Evolutionary conservation across 345 rosid species (phyloP).

Genomic region (Gossypium stocksii): DNA sequence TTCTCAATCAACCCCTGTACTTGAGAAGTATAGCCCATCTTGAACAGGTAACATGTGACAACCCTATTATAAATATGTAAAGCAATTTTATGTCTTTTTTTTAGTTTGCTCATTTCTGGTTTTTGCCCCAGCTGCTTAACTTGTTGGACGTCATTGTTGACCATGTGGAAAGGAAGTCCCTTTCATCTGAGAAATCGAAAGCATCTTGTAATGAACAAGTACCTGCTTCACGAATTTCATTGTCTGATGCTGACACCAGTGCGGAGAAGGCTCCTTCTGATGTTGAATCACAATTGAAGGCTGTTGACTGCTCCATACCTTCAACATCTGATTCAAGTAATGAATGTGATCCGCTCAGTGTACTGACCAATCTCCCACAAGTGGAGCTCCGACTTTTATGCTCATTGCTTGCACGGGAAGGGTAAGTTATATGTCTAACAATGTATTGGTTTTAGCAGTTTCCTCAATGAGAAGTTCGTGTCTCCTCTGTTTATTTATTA

Average conservation of each 20-base stretch:
- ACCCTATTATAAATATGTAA: neutral
- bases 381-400: conserved; percentile 80
- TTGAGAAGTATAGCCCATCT: conserved; percentile 93
- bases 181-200: conserved; percentile 43
- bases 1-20: conserved; percentile 87
- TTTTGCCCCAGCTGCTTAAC: conserved; percentile 65
- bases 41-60: conserved; percentile 73
- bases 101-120: conserved; percentile 12
- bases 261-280: conserved; percentile 33
- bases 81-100: conserved; percentile 6
- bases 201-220: conserved; percentile 37
- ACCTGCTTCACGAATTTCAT: conserved; percentile 31
- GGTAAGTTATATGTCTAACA: conserved; percentile 37
- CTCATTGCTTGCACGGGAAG: conserved; percentile 91
- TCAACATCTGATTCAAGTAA: conserved; percentile 37
- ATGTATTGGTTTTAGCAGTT: neutral
- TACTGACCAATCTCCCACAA: conserved; percentile 68
- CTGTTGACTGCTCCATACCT: conserved; percentile 35
- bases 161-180: conserved; percentile 57
- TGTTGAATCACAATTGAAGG: conserved; percentile 36
- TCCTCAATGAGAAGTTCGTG: neutral
- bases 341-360: conserved; percentile 54
- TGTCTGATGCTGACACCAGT: conserved; percentile 37
- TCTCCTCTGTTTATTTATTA: neutral
- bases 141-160: conserved; percentile 83